Percentiles rank a stretch among this genome's conserved stretches.
Evolutionary conservation across 441 rosid species (phyloP).

Genomic region (Populus tomentosa): DNA sequence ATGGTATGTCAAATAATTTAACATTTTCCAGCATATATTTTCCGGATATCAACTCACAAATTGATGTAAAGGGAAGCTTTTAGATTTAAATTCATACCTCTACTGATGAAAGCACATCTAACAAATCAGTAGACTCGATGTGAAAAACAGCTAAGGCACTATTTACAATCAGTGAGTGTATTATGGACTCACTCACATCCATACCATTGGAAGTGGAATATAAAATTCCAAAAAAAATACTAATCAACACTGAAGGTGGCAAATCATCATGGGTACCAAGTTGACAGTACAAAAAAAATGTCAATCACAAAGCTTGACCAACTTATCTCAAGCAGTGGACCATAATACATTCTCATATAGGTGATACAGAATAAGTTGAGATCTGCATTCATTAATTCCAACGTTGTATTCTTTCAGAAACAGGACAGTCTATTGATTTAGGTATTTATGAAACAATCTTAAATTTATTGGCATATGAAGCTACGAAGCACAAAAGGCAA

Average conservation of each 20-base stretch:
- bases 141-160: neutral
- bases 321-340: neutral
- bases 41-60: neutral
- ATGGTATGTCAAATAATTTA: neutral
- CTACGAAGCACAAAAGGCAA: neutral
- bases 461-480: neutral
- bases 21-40: neutral
- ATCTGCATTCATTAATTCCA: neutral
- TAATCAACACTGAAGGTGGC: too few species aligned
- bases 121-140: neutral
- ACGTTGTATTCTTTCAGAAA: neutral
- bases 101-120: neutral
- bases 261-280: neutral
- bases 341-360: neutral
- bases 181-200: neutral
- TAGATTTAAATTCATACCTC: neutral
- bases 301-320: too few species aligned
- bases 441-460: too few species aligned
- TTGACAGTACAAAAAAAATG: too few species aligned
- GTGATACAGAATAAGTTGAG: neutral
- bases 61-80: neutral
- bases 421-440: neutral
- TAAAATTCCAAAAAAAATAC: neutral
- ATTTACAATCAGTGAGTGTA: neutral
- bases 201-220: neutral